A percentile compares a stretch with the other conserved stretches of the same genome.
phyloP scores from a whole-genome alignment of 1,284 basidiomycete species.

The Apiotrichum siamense region DNA sequence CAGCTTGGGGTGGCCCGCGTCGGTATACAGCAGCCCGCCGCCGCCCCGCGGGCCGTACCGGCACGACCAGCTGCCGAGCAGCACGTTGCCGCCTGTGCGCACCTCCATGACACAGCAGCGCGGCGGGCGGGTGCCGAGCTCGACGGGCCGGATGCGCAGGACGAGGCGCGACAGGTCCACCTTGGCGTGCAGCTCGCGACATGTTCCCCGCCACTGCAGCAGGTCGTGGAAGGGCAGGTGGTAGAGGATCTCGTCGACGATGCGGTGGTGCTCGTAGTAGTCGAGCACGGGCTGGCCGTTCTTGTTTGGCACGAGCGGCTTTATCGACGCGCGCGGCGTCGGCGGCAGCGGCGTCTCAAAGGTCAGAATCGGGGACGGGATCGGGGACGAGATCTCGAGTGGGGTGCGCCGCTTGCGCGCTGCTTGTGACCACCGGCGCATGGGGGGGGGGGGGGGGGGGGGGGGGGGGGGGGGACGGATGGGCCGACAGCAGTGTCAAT shows the following conservation, averaged over 20 bases:
- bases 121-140: not conserved
- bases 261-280: not conserved
- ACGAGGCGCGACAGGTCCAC: not conserved
- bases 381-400: not conserved
- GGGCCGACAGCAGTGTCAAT: no score
- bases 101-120: not conserved
- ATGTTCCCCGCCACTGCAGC: not conserved
- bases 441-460: no score
- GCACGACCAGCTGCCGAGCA: not conserved
- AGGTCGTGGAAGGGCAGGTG: not conserved
- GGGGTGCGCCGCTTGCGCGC: not conserved
- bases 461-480: no score
- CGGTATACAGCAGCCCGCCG: not conserved
- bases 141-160: not conserved
- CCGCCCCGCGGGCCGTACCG: not conserved
- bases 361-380: not conserved
- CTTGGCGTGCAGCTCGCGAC: not conserved
- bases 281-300: not conserved
- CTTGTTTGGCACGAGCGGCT: not conserved
- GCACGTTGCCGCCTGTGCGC: not conserved
- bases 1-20: not conserved
- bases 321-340: not conserved
- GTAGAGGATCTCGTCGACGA: constrained; percentile 1
- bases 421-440: not conserved
- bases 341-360: not conserved